Evolutionary conservation across 2,329 filamentous ascomycete species (phyloP), one percentile per base, ranked within the genome.

Genomic region (Xylaria digitata): DNA sequence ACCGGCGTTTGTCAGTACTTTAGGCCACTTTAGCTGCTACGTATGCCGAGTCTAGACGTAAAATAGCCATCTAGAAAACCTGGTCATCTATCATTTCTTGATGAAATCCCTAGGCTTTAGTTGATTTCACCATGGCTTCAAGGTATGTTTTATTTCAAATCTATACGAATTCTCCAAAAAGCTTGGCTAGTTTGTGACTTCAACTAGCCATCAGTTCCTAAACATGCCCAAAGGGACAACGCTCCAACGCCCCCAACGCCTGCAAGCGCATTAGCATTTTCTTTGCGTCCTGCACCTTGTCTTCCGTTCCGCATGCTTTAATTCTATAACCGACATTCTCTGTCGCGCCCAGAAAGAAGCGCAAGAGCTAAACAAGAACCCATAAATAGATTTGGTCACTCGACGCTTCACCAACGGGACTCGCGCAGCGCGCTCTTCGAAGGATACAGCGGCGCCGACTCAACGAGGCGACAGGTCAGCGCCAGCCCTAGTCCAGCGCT

Each of bases 391-490:
- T 92, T 92, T 79, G 85, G 87, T 73, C 81, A 85, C 74, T 90
- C 89, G 54, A 86, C 85, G 71, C 87, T 93, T 69, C 91, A 93
- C 79, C 91, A 93, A 82, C 86, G 91, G 82, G 85, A 92, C 82
- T 86, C 88, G 75, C 84, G 91, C 76, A 90, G 87, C 76, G 89
- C 89, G 71, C 88, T 94, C 70, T 94, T 94, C 81, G 90, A 91
- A 72, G 89, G 89, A 73, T 94, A 93, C 80, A 88, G 86, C 70
- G 85, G 86, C 73, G 82, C 67, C 69, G 80, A 81, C 70, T 72
- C 79, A 55, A 76, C 78, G 71, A 79, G 82, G 69, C 77, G 82
- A 60, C 77, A 81, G 53, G 78, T 78, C 72, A 85, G 81, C 75
- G 77, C 81, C 49, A 84, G 82, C 73, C 83, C 85, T 23, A 81